Base-by-base conservation (phyloP, 345 rosid genomes). In the Fremontodendron californicum region DNA sequence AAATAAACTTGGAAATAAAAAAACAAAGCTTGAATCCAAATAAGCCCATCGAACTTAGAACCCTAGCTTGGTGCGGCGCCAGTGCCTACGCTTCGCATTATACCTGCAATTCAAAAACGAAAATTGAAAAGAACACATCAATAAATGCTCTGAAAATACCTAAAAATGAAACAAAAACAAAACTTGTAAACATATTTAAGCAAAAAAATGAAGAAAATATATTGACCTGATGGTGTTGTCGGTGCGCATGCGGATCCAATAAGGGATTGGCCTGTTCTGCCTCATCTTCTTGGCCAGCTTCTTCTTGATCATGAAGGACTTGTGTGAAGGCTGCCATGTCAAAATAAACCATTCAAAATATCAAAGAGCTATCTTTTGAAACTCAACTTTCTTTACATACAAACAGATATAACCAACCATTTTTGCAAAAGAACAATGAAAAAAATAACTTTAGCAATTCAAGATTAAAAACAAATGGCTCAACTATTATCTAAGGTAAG, bases 281-380 rank as follows among this genome's bases (percentile, higher is more conserved):
- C 94, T 83, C 94, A 90, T 90, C 88, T 90, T 90, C 91, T 89
- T 90, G 42, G 90, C 94, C 45, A 90, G 83, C 80, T 88, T 90
- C 87, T 90, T 90, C 90, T 90, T 90, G 49, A 90, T 93, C 86
- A 31, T 88, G 73, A 91, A 94, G 21, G 93, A 79, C 91, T 94
- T 94, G 90, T 94, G 98, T 16, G 98, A 90, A 87, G 98, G 98
- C 98, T 93, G 81, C 67, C 40, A 62, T 31, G 60, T 49, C 27
- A 71, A 49, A 29, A 31, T n/a, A 51, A 51, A 35, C 75, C 46
- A 51, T n/a, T 52, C 29, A 29, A 51, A 71, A 62, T 3, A 62
- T 62, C 67, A 31, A 9, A 60, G 6, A 27, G 0, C 9, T 12
- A 60, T 35, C 37, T 4, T 60, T 19, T 18, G 1, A 51, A n/a